These are phyloP conservation scores for Macaranga tanarius DNA, from an alignment of 441 rosid species.

Conservation along the genomic window DNA sequence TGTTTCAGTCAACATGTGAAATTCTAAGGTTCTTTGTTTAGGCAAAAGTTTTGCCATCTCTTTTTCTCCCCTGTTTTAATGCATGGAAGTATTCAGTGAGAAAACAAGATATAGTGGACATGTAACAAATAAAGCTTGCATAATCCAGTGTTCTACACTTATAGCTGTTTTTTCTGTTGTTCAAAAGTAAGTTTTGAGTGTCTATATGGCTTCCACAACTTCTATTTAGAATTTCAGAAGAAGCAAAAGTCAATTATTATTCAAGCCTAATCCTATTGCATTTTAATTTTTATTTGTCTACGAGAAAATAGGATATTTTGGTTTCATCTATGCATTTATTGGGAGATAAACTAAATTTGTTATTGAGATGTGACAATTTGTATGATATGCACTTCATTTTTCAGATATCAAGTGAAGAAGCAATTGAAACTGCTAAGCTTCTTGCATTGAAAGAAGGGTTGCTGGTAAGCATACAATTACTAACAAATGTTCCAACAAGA, in stretches of 20 bases:
- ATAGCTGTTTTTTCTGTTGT: background rate
- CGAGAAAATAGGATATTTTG: background rate
- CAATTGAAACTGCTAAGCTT: constrained; percentile 77
- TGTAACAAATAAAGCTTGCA: background rate
- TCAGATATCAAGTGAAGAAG: constrained; percentile 79
- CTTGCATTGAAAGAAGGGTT: constrained; percentile 86
- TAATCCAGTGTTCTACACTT: background rate
- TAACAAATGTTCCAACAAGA: background rate
- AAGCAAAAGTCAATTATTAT: background rate
- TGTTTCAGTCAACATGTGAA: background rate
- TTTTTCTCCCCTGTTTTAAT: background rate
- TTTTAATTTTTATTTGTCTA: background rate
- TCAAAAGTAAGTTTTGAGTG: background rate
- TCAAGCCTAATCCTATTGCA: background rate
- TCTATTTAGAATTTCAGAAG: background rate
- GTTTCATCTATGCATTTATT: background rate
- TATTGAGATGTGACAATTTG: background rate
- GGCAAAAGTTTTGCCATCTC: background rate
- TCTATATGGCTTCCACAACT: background rate
- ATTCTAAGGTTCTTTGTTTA: background rate
- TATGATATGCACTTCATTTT: background rate
- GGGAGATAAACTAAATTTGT: background rate
- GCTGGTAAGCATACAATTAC: constrained; percentile 47
- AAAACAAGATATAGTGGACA: background rate
- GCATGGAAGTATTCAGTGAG: background rate